phyloP scores from a whole-genome alignment of 768 basidiomycete species.

The Chlorophyllum brunneum region DNA sequence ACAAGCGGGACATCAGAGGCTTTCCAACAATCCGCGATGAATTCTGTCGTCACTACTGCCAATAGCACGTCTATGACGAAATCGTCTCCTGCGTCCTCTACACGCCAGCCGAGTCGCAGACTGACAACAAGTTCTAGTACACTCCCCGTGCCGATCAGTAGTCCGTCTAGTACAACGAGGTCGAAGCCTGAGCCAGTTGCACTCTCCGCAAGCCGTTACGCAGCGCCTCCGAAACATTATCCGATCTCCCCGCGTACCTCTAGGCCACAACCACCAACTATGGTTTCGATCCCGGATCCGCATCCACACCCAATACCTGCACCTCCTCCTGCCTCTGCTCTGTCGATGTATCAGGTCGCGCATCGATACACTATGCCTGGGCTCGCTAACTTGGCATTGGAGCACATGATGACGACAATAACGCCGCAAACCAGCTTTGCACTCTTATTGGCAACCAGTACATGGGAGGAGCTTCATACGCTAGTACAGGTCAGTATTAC shows the following conservation, averaged over 20 bases:
- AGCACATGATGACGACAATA: slow-evolving; percentile 69
- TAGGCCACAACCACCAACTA: slow-evolving; percentile 30
- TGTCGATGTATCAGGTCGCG: slow-evolving; percentile 73
- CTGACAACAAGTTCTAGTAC: slow-evolving; percentile 19
- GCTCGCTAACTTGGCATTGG: slow-evolving; percentile 62
- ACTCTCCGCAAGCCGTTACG: slow-evolving; percentile 27
- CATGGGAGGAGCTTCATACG: slow-evolving; percentile 61
- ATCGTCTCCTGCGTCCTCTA: slow-evolving; percentile 4
- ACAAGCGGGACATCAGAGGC: slow-evolving; percentile 28
- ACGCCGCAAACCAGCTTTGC: slow-evolving; percentile 65
- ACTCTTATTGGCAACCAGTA: slow-evolving; percentile 60
- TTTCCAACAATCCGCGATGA: slow-evolving; percentile 18
- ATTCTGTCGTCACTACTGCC: slow-evolving; percentile 22
- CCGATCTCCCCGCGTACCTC: slow-evolving; percentile 44
- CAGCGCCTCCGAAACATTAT: slow-evolving; percentile 34
- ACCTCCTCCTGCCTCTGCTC: slow-evolving; percentile 64
- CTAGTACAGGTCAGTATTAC: slow-evolving; percentile 51
- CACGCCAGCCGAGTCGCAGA: slow-evolving; percentile 18
- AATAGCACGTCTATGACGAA: slow-evolving; percentile 13
- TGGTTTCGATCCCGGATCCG: slow-evolving; percentile 49
- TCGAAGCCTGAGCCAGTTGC: slow-evolving; percentile 41
- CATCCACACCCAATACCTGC: slow-evolving; percentile 65
- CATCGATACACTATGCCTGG: slow-evolving; percentile 71
- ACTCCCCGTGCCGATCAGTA: slow-evolving; percentile 16
- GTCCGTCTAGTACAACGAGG: slow-evolving; percentile 26